A percentile compares a stretch with the other conserved stretches of the same genome.
These are phyloP conservation scores for Catharanthus roseus DNA, from an alignment of 257 asterid species.

Conservation along the genomic window DNA sequence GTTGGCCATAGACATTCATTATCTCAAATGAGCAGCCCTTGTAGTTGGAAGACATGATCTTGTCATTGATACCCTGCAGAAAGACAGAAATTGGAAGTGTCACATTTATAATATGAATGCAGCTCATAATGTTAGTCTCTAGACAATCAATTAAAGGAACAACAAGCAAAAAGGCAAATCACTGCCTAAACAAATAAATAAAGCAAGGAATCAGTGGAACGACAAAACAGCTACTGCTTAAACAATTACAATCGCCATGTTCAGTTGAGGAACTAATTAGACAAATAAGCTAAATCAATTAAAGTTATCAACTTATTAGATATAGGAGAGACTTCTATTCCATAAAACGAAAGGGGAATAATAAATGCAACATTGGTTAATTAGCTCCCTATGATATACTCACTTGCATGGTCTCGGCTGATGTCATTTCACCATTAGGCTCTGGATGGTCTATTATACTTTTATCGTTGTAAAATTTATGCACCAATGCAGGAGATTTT, in stretches of 20 bases:
- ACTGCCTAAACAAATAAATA: neutral
- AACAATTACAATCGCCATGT: no score
- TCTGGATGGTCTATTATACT: conserved; percentile 44
- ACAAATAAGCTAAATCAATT: neutral
- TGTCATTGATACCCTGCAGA: conserved; percentile 47
- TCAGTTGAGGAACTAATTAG: neutral
- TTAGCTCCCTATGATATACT: conserved; percentile 6
- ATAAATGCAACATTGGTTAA: neutral
- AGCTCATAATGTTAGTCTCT: neutral
- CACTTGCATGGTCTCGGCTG: conserved; percentile 40
- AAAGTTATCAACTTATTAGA: no score
- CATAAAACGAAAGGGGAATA: neutral
- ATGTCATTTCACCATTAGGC: conserved; percentile 25
- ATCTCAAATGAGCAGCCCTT: conserved; percentile 31
- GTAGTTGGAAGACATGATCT: conserved; percentile 49
- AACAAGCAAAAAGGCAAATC: no score
- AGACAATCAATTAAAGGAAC: neutral
- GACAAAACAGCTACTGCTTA: no score
- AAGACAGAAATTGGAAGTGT: neutral
- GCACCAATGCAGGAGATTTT: conserved; percentile 25
- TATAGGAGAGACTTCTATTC: neutral
- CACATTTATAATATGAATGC: neutral
- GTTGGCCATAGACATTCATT: conserved; percentile 33
- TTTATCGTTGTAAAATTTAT: conserved; percentile 43
- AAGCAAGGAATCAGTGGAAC: neutral